Conservation (phyloP, 495 filamentous ascomycete species). For the Durotheca rogersii region DNA sequence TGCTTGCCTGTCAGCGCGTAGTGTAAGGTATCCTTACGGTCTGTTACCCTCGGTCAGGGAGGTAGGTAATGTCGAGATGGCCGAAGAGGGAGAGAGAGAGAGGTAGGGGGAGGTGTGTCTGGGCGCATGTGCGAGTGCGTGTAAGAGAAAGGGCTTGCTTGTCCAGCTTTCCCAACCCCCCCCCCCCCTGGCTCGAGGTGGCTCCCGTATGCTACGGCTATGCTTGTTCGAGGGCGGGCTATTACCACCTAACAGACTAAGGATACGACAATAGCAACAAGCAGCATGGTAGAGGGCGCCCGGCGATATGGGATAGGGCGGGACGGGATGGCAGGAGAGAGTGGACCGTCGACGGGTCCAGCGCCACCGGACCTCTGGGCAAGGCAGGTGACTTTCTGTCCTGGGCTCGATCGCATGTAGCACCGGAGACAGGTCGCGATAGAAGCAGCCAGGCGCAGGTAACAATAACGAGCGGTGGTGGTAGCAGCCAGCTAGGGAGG, state of each 20-base stretch:
- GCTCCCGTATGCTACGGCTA: conserved; percentile 22
- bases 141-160: neutral
- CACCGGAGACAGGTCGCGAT: conserved; percentile 3
- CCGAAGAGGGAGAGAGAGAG: conserved; percentile 14
- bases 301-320: conserved; percentile 29
- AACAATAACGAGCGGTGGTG: conserved; percentile 22
- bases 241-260: conserved; percentile 23
- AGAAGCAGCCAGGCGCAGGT: conserved; percentile 5
- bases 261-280: conserved; percentile 19
- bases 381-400: conserved; percentile 28
- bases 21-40: no score
- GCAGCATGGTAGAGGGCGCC: conserved; percentile 12
- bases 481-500: conserved; percentile 4
- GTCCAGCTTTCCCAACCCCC: neutral
- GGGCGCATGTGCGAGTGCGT: neutral
- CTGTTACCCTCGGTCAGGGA: conserved; percentile 14
- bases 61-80: conserved; percentile 33
- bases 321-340: conserved; percentile 21
- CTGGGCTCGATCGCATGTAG: neutral
- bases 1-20: no score
- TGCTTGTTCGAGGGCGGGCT: conserved; percentile 8
- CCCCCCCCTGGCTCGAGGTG: conserved; percentile 19
- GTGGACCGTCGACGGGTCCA: conserved; percentile 22
- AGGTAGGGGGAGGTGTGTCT: neutral
- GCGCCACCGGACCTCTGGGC: conserved; percentile 22